Percentiles rank a stretch among this genome's conserved stretches.
Evolutionary conservation across 2,329 filamentous ascomycete genomes (phyloP).

Genomic region (Fusarium nodosum): DNA sequence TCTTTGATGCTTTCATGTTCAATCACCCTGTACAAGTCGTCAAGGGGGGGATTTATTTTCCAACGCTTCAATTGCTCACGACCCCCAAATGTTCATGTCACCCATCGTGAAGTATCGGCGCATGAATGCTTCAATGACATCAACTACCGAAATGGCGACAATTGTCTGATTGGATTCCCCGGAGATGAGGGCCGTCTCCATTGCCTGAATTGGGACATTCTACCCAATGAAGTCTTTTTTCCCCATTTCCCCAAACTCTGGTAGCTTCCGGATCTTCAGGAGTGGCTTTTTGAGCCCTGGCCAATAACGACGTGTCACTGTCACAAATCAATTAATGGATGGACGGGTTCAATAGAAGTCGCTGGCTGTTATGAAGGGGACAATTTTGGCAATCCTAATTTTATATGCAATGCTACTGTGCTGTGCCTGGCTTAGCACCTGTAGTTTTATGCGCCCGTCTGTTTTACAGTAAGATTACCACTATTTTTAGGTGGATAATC

Average conservation of each 20-base stretch:
- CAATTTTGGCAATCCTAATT: constrained; percentile 22
- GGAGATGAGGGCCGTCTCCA: constrained; percentile 28
- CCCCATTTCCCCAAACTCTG: constrained; percentile 42
- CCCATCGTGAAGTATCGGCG: neutral
- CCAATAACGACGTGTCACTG: constrained; percentile 36
- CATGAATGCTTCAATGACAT: constrained; percentile 18
- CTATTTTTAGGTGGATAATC: constrained; percentile 31
- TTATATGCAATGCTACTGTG: constrained; percentile 21
- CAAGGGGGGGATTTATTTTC: neutral
- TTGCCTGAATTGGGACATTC: constrained; percentile 8
- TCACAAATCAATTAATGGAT: constrained; percentile 3
- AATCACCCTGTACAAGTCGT: neutral
- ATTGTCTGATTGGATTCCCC: constrained; percentile 15
- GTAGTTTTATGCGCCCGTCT: constrained; percentile 18
- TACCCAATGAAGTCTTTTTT: constrained; percentile 28
- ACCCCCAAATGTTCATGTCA: neutral
- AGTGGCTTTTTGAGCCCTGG: constrained; percentile 34
- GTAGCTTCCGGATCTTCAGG: constrained; percentile 48
- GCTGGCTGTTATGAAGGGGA: neutral
- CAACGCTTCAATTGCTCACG: neutral
- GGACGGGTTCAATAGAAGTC: neutral
- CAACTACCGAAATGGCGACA: constrained; percentile 26
- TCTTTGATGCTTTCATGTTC: constrained; percentile 7
- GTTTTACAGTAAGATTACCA: constrained; percentile 17
- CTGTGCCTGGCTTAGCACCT: constrained; percentile 1